Conservation (phyloP, 768 basidiomycete species). For the Lenzites betulinus region DNA sequence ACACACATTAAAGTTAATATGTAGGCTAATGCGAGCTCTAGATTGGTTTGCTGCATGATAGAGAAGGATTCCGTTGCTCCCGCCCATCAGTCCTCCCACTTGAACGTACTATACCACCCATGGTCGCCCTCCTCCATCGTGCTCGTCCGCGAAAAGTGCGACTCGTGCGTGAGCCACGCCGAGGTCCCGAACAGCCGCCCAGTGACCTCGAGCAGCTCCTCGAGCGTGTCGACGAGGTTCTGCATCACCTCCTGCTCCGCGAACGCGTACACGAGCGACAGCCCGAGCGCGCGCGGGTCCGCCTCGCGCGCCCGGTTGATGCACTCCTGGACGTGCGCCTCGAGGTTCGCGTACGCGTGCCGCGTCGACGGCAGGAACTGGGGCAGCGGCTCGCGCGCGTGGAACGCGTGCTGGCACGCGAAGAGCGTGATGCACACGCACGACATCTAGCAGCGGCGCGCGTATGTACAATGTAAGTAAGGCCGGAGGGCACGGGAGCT, state of each 20-base stretch:
- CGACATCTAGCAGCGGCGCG: conserved; percentile 37
- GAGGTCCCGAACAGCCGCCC: conserved; percentile 48
- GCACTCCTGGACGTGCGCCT: conserved; percentile 36
- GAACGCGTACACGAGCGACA: conserved; percentile 43
- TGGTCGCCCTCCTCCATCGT: conserved; percentile 27
- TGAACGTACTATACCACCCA: conserved; percentile 35
- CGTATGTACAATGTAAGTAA: not conserved
- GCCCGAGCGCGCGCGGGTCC: conserved; percentile 34
- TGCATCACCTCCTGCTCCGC: conserved; percentile 46
- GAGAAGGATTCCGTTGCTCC: no score
- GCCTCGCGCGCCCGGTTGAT: conserved; percentile 32
- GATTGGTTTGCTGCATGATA: no score
- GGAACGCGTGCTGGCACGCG: conserved; percentile 50
- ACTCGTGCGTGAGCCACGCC: conserved; percentile 40
- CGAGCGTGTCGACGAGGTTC: conserved; percentile 44
- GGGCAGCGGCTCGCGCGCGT: conserved; percentile 47
- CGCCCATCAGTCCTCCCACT: conserved; percentile 33
- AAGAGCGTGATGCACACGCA: conserved; percentile 50
- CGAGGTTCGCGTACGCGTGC: conserved; percentile 41
- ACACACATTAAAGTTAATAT: no score
- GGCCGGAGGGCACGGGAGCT: no score
- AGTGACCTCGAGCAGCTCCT: conserved; percentile 42
- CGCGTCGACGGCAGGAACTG: conserved; percentile 51
- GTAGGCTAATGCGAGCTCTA: not conserved
- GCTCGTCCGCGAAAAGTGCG: conserved; percentile 25